These are phyloP conservation scores for Flaveria linearis DNA, from an alignment of 129 eudicot species.

Conservation along the genomic window DNA sequence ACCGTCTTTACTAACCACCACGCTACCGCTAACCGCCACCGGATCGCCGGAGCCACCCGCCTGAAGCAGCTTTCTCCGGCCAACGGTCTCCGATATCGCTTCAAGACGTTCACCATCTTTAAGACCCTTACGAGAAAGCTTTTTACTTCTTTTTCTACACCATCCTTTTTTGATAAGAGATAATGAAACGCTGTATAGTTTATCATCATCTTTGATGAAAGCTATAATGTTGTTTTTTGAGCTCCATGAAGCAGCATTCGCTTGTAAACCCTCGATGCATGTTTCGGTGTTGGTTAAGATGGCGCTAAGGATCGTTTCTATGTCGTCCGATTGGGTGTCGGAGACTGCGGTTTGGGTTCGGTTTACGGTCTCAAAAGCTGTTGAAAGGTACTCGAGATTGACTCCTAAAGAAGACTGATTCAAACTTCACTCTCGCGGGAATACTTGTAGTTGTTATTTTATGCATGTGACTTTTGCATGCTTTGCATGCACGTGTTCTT, in stretches of 20 bases:
- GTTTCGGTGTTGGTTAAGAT: constrained; percentile 51
- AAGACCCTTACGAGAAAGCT: not conserved
- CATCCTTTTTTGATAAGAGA: constrained; percentile 52
- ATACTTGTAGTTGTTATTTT: no score
- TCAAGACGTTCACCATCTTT: not conserved
- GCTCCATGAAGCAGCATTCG: constrained; percentile 30
- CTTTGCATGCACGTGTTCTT: no score
- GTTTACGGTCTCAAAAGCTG: constrained; percentile 23
- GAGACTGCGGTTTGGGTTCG: constrained; percentile 24
- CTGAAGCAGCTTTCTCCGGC: constrained; percentile 37
- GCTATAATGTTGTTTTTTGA: constrained; percentile 31
- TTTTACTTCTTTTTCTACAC: constrained; percentile 20
- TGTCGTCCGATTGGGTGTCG: constrained; percentile 28
- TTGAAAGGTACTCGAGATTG: constrained; percentile 40
- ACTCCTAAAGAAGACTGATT: no score
- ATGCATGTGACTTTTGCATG: no score
- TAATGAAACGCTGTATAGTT: constrained; percentile 49
- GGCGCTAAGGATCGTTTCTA: constrained; percentile 55
- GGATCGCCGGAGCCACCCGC: constrained; percentile 9
- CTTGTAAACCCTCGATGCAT: constrained; percentile 52
- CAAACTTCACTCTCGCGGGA: no score
- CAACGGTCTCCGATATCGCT: constrained; percentile 4
- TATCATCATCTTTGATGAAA: constrained; percentile 37
- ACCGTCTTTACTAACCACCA: constrained; percentile 49
- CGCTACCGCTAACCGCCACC: constrained; percentile 30